Evolutionary conservation across 495 filamentous ascomycete species (phyloP).

Genomic region (Tuber aestivum): DNA sequence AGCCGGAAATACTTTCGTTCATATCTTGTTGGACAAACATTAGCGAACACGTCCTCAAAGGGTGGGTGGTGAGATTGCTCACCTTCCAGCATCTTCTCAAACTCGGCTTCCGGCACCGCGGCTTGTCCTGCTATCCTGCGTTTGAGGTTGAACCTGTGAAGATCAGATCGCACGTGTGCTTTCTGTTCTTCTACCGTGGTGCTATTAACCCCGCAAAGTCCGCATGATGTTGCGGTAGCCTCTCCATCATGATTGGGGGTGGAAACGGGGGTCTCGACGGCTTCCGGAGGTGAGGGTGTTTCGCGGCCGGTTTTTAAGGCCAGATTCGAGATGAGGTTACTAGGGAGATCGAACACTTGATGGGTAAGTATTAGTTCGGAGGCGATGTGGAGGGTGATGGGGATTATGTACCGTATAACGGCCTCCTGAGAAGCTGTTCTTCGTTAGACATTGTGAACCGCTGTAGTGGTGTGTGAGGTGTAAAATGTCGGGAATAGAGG

Average conservation of each 20-base stretch:
- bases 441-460: slow-evolving; percentile 22
- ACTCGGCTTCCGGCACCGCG: slow-evolving; percentile 68
- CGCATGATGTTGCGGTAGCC: slow-evolving; percentile 67
- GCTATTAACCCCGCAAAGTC: slow-evolving; percentile 69
- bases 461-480: background rate
- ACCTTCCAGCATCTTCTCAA: slow-evolving; percentile 69
- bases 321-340: slow-evolving; percentile 67
- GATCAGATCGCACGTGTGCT: slow-evolving; percentile 79
- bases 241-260: slow-evolving; percentile 34
- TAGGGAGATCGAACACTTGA: slow-evolving; percentile 79
- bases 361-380: slow-evolving; percentile 23
- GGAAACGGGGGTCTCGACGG: slow-evolving; percentile 24
- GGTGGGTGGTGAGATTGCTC: background rate
- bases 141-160: slow-evolving; percentile 91
- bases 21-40: slow-evolving; percentile 50
- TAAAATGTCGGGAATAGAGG: slow-evolving; percentile 3
- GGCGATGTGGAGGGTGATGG: slow-evolving; percentile 1
- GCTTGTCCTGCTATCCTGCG: slow-evolving; percentile 67
- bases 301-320: slow-evolving; percentile 50
- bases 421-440: slow-evolving; percentile 56
- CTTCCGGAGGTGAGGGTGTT: slow-evolving; percentile 38
- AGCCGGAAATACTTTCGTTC: slow-evolving; percentile 41
- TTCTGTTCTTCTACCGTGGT: slow-evolving; percentile 71
- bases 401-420: slow-evolving; percentile 56
- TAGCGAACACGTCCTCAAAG: slow-evolving; percentile 16